Evolutionary conservation across 345 rosid species (phyloP).

Genomic region (Euphorbia pulcherrima): DNA sequence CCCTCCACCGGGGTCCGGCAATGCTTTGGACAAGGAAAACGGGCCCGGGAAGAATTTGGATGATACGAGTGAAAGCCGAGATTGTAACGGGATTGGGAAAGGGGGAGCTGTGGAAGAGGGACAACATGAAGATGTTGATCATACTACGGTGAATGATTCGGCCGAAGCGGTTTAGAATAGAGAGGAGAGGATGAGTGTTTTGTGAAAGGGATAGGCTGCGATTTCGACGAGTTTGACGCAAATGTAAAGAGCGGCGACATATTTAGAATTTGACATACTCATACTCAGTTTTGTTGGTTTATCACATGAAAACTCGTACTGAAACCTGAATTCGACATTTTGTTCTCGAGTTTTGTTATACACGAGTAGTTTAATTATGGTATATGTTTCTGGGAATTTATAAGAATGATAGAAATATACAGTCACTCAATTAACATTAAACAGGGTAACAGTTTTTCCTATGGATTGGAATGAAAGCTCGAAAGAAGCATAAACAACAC

Average conservation of each 20-base stretch:
- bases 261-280: conserved; percentile 16
- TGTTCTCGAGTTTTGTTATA: conserved; percentile 1
- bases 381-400: not conserved
- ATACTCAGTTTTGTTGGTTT: conserved; percentile 22
- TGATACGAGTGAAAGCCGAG: conserved; percentile 25
- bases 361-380: not conserved
- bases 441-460: no score
- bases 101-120: conserved; percentile 22
- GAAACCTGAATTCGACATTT: not conserved
- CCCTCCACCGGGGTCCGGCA: conserved; percentile 62
- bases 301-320: conserved; percentile 21
- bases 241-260: conserved; percentile 57
- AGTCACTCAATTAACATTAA: no score
- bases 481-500: no score
- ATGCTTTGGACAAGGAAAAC: conserved; percentile 37
- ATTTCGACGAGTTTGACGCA: conserved; percentile 44
- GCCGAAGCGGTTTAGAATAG: conserved; percentile 35
- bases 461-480: no score
- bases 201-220: conserved; percentile 27
- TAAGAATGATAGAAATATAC: no score
- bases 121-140: conserved; percentile 29
- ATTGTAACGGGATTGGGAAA: conserved; percentile 38
- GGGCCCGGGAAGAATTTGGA: conserved; percentile 26
- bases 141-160: conserved; percentile 18
- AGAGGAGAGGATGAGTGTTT: conserved; percentile 15